Conservation (phyloP, 306 rosid genomes). For the Oxytropis ochrocephala region DNA sequence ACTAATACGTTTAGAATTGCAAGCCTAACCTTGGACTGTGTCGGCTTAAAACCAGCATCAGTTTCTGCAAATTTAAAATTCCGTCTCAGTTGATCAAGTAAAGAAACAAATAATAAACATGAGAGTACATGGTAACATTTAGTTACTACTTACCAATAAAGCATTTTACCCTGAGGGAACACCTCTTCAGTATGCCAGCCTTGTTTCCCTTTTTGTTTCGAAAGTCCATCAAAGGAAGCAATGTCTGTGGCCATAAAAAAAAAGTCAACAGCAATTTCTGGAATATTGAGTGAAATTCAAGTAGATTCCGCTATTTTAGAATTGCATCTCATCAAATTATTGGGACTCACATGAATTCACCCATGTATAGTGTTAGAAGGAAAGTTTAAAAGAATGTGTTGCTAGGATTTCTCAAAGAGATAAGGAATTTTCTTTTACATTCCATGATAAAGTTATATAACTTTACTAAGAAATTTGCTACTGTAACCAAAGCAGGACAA, state of each 20-base stretch:
- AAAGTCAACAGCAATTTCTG: background rate
- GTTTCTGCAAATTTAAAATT: constrained; percentile 41
- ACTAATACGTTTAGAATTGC: background rate
- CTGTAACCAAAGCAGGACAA: background rate
- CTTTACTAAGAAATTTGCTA: background rate
- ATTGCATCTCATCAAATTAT: too few species aligned
- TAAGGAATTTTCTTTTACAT: background rate
- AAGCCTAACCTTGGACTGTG: constrained; percentile 43
- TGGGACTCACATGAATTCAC: too few species aligned
- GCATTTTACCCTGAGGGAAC: constrained; percentile 59
- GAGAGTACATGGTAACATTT: background rate
- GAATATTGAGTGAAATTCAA: background rate
- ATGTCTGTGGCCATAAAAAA: constrained; percentile 28
- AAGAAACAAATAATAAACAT: background rate
- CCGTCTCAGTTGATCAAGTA: background rate
- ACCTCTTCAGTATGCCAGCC: constrained; percentile 38
- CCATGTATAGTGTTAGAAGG: too few species aligned
- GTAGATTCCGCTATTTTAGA: too few species aligned
- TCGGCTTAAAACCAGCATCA: constrained; percentile 67
- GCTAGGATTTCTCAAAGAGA: too few species aligned
- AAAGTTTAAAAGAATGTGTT: too few species aligned
- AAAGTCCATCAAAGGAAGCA: constrained; percentile 59
- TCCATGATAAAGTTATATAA: background rate
- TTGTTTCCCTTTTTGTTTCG: constrained; percentile 36
- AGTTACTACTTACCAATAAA: constrained; percentile 41